Evolutionary conservation across 2,329 filamentous ascomycete genomes (phyloP), one percentile per base, ranked within the genome.

Genomic region (Pseudocercospora crystallina): DNA sequence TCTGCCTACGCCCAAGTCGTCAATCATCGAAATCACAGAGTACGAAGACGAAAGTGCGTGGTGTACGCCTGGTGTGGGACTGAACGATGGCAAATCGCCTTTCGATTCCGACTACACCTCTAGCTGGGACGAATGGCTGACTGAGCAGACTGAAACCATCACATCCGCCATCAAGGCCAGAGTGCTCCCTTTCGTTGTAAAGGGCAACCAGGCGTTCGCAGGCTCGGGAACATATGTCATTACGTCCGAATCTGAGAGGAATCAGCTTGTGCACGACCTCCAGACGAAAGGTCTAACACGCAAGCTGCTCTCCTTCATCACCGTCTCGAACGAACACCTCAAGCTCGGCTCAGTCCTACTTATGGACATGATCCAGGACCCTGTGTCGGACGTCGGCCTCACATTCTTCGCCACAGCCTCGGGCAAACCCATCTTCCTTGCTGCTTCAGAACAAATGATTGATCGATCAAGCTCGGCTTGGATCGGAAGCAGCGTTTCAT

Each of bases 391-490:
- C 20, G 7, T 51, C 3, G 48, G 42, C 2, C 14, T 51, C 12
- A 51, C 36, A 2, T 47, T 51, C 42, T 51, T 51, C 36, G 48
- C 34, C 5, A 41, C 32, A 5, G 43, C 14, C 10, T 14, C 31
- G n/a, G 48, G 48, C 11, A 33, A 38, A 13, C 17, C 48, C 7
- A 26, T 46, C 5, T 51, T 46, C 12, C 37, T 51, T 3, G 48
- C 14, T 29, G 48, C 39, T 31, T 51, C 48, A 3, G 36, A 51
- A 20, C 48, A 46, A 30, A 51, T 51, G 48, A 51, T 51, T 20
- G 48, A 51, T 45, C 34, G 33, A 13, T 8, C 8, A 20, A 46
- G 35, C 17, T 46, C 35, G 11, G 36, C 48, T 11, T 51, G 48
- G 48, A 3, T 51, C 2, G 48, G 43, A 8, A 51, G 48, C 26